Conservation (phyloP, 257 asterid genomes). For the Paraleonurus japonicus region DNA sequence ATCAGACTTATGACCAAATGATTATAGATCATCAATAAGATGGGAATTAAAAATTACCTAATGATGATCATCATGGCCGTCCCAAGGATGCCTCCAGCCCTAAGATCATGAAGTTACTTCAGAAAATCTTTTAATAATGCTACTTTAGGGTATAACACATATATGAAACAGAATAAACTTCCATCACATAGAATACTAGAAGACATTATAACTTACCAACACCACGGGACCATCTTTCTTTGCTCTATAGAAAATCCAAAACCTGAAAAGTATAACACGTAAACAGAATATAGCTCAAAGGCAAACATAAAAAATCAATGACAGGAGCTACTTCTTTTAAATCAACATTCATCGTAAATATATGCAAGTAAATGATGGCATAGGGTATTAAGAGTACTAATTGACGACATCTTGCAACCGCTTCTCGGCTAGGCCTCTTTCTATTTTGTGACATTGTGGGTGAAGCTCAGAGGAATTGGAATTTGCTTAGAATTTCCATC, state of each 20-base stretch:
- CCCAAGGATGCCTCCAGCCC: conserved; percentile 99
- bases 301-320: conserved; percentile 4
- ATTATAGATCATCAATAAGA: not conserved
- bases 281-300: not conserved
- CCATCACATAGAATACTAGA: not conserved
- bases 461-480: conserved; percentile 4
- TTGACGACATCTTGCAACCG: not conserved
- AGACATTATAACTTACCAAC: conserved; percentile 50
- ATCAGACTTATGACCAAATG: not conserved
- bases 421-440: conserved; percentile 3
- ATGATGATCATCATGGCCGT: conserved; percentile 86
- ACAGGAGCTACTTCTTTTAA: not conserved
- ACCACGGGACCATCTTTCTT: conserved; percentile 94
- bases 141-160: conserved; percentile 15
- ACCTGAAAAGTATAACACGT: conserved; percentile 47
- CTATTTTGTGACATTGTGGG: not conserved
- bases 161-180: conserved; percentile 13
- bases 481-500: not conserved
- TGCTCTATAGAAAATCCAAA: conserved; percentile 88
- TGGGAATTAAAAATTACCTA: conserved; percentile 38
- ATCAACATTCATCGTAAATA: conserved; percentile 1
- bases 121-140: conserved; percentile 16
- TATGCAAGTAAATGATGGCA: not conserved
- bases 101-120: conserved; percentile 33
- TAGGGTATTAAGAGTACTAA: not conserved